A percentile compares a stretch with the other conserved stretches of the same genome.
These are phyloP conservation scores for Papiliotrema flavescens DNA, from an alignment of 1,284 basidiomycete genomes.

Conservation along the genomic window DNA sequence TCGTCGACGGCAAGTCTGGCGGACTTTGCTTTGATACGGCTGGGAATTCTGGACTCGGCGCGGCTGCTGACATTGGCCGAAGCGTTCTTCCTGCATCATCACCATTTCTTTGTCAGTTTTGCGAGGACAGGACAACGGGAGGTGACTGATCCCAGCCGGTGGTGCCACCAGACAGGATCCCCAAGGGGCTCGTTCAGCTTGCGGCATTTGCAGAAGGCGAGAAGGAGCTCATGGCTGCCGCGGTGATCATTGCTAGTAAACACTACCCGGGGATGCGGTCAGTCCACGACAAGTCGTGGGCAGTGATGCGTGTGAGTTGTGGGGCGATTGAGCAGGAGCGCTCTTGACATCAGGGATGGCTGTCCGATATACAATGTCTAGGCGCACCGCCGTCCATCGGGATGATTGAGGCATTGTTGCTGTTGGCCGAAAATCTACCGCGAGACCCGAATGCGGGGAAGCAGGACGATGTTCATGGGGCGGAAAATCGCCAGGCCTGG, in stretches of 20 bases:
- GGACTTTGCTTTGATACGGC: constrained; percentile 47
- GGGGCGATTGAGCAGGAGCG: background rate
- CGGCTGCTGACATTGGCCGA: constrained; percentile 41
- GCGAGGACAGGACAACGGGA: background rate
- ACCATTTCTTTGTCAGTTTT: constrained; percentile 48
- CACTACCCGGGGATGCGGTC: constrained; percentile 37
- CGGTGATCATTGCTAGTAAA: constrained; percentile 50
- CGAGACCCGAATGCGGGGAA: constrained; percentile 27
- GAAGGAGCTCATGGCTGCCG: constrained; percentile 47
- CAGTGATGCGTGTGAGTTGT: constrained; percentile 39
- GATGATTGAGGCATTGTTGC: constrained; percentile 44
- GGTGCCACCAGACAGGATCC: constrained; percentile 46
- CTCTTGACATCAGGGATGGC: constrained; percentile 29
- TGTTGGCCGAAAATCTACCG: constrained; percentile 47
- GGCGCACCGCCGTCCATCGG: constrained; percentile 44
- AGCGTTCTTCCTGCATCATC: constrained; percentile 48
- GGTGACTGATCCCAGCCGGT: constrained; percentile 39
- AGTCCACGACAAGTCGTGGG: constrained; percentile 42
- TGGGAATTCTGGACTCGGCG: constrained; percentile 40
- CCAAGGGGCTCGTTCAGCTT: constrained; percentile 41
- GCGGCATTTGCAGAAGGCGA: constrained; percentile 47
- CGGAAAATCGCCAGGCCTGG: constrained; percentile 48
- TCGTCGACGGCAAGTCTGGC: constrained; percentile 4
- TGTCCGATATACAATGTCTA: constrained; percentile 40
- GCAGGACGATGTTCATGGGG: constrained; percentile 39